Evolutionary conservation across 441 rosid species (phyloP), one percentile per base, ranked within the genome.

Genomic region (Adansonia rubrostipa): DNA sequence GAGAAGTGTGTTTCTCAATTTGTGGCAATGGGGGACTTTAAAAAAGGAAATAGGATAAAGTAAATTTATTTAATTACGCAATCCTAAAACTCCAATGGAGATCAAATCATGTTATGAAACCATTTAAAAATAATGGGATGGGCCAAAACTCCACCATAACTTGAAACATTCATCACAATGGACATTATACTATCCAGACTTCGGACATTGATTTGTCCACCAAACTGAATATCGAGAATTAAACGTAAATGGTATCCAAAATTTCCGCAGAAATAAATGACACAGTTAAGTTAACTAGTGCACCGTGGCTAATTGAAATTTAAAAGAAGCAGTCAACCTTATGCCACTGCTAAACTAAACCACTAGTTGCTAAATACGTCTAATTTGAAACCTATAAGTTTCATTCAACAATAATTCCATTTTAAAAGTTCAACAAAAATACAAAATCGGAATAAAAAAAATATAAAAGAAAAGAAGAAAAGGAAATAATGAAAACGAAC

Each of bases 401-500:
- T 15, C 13, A 69, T 47, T 47, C 5, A 67, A 44, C 28, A 22
- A 47, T 4, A 58, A 44, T 20, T 57, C 24, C 67, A 19, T 53
- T 7, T 74, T 11, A 33, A 36, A 57, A 44, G 24, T 64, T 64
- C 56, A 33, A 28, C 36, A 28, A 28, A 28, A 22, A 11, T 56
- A 71, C 2, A 71, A 61, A 68, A 56, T 13, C 9, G 10, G 20
- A 9, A 24, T 14, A 58, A 22, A 13, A 58, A 58, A 58, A 20
- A 28, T 28, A 28, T 28, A 28, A 28, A 28, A 28, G 36, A 54
- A 54, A 54, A 7, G 20, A 54, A 54, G 50, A 20, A 53, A 65
- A 36, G 56, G 65, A 58, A 61, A 20, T 9, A 9, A 45, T 24
- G 1, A 61, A 22, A 1, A 22, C 75, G 22, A 4, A 90, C 91